Conservation (phyloP, 257 asterid genomes). For the Datura wrightii region DNA sequence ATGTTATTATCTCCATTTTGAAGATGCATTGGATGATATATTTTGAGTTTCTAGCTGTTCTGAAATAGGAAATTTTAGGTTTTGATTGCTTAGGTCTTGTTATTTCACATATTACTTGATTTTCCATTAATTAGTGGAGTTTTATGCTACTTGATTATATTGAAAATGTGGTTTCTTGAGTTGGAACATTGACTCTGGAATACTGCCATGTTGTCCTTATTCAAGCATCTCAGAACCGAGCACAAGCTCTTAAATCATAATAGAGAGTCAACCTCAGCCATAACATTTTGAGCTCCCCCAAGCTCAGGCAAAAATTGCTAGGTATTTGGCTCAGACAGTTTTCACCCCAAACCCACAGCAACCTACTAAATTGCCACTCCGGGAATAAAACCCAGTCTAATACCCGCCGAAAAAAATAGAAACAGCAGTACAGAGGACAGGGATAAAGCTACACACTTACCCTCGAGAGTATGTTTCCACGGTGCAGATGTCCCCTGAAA, state of each 20-base stretch:
- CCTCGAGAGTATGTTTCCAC: constrained; percentile 94
- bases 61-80: neutral
- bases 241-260: neutral
- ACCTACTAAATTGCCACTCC: neutral
- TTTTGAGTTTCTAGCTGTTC: neutral
- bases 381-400: neutral
- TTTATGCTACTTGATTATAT: neutral
- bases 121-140: neutral
- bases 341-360: constrained; percentile 20
- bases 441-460: constrained; percentile 43
- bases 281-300: constrained; percentile 13
- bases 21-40: neutral
- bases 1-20: neutral
- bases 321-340: constrained; percentile 12
- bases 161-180: constrained; percentile 11
- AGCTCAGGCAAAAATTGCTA: neutral
- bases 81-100: neutral
- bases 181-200: neutral
- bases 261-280: neutral
- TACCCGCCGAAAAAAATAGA: neutral
- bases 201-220: neutral
- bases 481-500: constrained; percentile 90
- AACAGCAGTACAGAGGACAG: neutral
- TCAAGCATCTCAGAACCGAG: neutral
- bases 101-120: neutral